Base-by-base conservation (phyloP, 148 eudicot species). In the Drosera capensis region DNA sequence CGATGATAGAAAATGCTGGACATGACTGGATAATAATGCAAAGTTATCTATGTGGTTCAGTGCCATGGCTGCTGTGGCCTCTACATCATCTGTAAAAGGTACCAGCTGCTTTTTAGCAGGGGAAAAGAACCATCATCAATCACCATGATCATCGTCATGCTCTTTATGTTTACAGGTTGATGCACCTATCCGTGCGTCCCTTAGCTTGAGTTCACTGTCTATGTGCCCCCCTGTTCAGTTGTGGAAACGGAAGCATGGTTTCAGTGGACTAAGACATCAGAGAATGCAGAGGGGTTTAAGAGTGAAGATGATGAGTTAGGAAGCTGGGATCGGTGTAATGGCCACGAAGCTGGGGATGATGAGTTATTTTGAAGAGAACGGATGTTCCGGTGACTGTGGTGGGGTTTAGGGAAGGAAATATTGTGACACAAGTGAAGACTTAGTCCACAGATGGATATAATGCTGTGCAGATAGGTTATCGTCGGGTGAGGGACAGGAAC, bases 311-410 rank as follows among this genome's bases (percentile, higher is more conserved):
- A 71, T 66, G 74, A 74, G 82, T 39, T 43, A 71, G 51, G 95
- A 90, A 22, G 99, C 95, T 1, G 99, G 99, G 0, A 44, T 90
- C 7, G 95, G 99, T 8, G 66, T 90, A 2, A 75, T 90, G 99
- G 93, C 70, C 3, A 90, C 99, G 35, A 90, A 90, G 48, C 46
- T 90, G 0, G 95, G 99, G 1, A 90, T 90, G 99, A 90, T 90
- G 99, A 67, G 66, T 22, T 81, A 38, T 51, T 90, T 90, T 48
- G 75, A 81, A 54, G 59, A 73, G 23, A 52, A 65, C 25, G 99
- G 99, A 3, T 49, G 63, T 81, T 14, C 95, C 99, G 2, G 99
- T 92, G 7, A 92, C 99, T 1, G 85, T 92, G n/a, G 67, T 92
- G 8, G 95, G 99, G 12, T 92, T 92, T 47, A 73, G 72, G n/a